Percentiles rank a stretch among this genome's conserved stretches.
Conservation (phyloP, 2,329 filamentous ascomycete genomes). For the Monosporascus cannonballus region DNA sequence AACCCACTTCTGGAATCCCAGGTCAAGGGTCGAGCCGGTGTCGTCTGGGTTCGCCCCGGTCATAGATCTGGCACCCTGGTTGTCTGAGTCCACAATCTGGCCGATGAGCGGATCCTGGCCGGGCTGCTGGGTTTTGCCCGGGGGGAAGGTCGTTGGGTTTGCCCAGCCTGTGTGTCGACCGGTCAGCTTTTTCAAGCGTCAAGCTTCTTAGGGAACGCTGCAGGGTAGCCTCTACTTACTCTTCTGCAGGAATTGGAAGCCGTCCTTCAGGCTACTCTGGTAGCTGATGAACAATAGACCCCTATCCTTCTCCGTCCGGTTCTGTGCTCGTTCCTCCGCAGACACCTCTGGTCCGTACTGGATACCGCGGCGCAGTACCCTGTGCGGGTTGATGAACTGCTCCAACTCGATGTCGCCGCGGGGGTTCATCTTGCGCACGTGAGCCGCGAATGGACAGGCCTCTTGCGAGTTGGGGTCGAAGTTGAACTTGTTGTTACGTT, state of each 20-base stretch:
- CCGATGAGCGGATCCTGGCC: constrained; percentile 33
- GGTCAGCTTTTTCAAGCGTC: constrained; percentile 13
- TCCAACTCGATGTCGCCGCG: constrained; percentile 27
- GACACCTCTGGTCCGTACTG: constrained; percentile 33
- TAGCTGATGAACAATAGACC: constrained; percentile 40
- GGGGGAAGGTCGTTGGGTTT: neutral
- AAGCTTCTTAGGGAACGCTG: constrained; percentile 11
- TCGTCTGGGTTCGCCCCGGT: constrained; percentile 18
- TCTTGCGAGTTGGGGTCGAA: constrained; percentile 26
- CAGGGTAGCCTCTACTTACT: constrained; percentile 13
- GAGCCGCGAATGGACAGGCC: constrained; percentile 38
- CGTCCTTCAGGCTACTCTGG: constrained; percentile 34
- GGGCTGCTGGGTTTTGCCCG: constrained; percentile 11
- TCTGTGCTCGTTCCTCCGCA: constrained; percentile 21
- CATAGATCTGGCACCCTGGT: constrained; percentile 17
- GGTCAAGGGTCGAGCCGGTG: constrained; percentile 7
- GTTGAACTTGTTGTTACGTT: constrained; percentile 26
- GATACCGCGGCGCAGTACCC: constrained; percentile 39
- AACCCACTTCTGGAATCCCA: constrained; percentile 31
- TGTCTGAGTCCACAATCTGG: constrained; percentile 15
- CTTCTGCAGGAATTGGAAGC: constrained; percentile 34
- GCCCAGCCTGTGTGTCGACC: neutral
- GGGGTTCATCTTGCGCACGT: constrained; percentile 41
- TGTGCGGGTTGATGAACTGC: constrained; percentile 17
- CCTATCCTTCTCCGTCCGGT: constrained; percentile 27